Evolutionary conservation across 345 rosid genomes (phyloP), one percentile per base, ranked within the genome.

Genomic region (Eucalyptus pauciflora): DNA sequence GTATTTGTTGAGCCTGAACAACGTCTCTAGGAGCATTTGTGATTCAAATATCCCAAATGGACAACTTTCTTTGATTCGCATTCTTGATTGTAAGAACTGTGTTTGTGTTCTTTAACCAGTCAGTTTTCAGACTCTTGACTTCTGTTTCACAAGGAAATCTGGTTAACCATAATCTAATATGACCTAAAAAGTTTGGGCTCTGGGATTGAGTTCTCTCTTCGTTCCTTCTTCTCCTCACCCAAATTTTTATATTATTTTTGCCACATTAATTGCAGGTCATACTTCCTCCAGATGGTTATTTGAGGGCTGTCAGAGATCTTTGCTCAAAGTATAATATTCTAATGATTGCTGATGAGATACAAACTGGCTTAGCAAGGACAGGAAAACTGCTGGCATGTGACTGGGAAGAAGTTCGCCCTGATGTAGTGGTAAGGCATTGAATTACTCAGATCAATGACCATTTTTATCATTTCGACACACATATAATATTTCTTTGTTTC

Each of bases 301-400:
- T 97, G 89, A 94, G 94, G 91, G 86, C 95, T 85, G 98, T 96
- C 51, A 94, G 99, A 93, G 96, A 95, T 71, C 98, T 97, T 88
- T 97, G 99, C 92, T 89, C 96, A 10, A 92, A 95, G 91, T 89
- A 96, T 90, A 96, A 97, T 86, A 88, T 97, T 88, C 91, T 97
- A 90, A 97, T 97, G 99, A 96, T 97, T 86, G 99, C 98, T 51
- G 99, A 97, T 90, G 99, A 97, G 91, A 95, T 97, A 90, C 99
- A 97, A 93, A 95, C 97, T 93, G 99, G 99, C 89, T 92, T 97
- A 90, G 99, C 97, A 4, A 93, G 99, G 89, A 90, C 97, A 0
- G 99, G 99, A 81, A 97, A 92, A 92, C 92, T 97, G 98, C 89
- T 96, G 93, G 99, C 99, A 86, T 97, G 98, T 91, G 97, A 97